Evolutionary conservation across 2,329 filamentous ascomycete genomes (phyloP), one percentile per base, ranked within the genome.

Genomic region (Tolypocladium ovalisporum): DNA sequence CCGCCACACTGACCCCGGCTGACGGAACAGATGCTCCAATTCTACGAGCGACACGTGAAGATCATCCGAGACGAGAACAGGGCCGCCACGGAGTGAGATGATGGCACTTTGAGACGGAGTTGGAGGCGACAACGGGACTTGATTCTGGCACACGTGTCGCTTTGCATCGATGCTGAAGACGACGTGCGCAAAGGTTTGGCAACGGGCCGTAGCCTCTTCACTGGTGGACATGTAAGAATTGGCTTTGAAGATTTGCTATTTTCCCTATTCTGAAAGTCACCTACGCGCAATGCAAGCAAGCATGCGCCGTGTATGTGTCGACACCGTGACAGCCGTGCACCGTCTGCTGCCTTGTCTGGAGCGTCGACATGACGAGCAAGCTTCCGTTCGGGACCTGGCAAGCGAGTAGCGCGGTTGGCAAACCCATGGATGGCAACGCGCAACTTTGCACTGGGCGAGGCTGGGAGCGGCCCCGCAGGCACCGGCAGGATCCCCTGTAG

Each of bases 1-100:
- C 7, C 24, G 7, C 15, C 24, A 29, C 15, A 9, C 13, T 4
- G 42, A 19, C 24, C 15, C 3, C 27, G 39, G 56, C 62, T 62
- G 42, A 61, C 42, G 37, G 17, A 17, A 7, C 55, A 84, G 81
- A 84, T 84, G 78, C 72, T 84, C 12, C 76, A 76, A 40, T 84
- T 82, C 61, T 84, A 84, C 66, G 81, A 84, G 64, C 75, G 75
- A 13, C 80, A 83, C 58, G 78, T 84, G 36, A 78, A 78, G 56
- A 80, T 82, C 54, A 73, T 81, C 54, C 74, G 75, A 63, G 67
- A 71, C 27, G 71, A 72, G 49, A 65, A 65, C 37, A 66, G 61
- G 58, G 56, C 61, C 7, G 37, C 59, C 29, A 56, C 52, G 3
- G 66, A 66, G 9, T 63, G 36, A 34, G n/a, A 22, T 29, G 37